Base-by-base conservation (phyloP, 495 filamentous ascomycete species). In the Tuber microsphaerosporum region DNA sequence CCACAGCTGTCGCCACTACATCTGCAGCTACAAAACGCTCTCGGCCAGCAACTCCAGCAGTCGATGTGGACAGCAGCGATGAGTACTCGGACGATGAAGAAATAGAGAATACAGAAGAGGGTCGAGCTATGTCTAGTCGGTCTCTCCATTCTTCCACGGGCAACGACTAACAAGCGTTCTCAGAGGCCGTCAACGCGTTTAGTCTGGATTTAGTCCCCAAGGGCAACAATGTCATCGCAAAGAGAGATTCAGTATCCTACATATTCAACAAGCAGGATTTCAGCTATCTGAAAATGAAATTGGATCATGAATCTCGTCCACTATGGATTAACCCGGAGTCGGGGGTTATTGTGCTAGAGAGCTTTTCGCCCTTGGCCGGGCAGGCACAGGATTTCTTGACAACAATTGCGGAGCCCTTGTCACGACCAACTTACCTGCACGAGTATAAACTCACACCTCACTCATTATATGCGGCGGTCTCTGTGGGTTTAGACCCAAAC, bases 371-470 rank as follows among this genome's bases (percentile, higher is more conserved):
- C 1, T 84, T 94, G 61, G 91, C 94, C 34, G 87, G 90, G 46
- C 91, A 94, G 81, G 95, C 93, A 3, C 92, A 97, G 78, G 93
- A 97, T 83, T 97, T 99, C 84, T 86, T 99, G 74, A 96, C 94
- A 72, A 97, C 94, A 65, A 93, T 99, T 80, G 94, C 94, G 51
- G 95, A 99, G 85, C 95, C 95, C 65, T 86, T 93, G 77, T 97
- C 93, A 39, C 89, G 95, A 48, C 94, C 95, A 68, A 89, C 88
- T 16, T 93, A 91, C 81, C 86, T 99, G 19, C 96, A 98, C 83
- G 95, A 99, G 84, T 99, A 98, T 85, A 88, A 89, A 45, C 87
- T 99, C 81, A 98, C 94, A 0, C 88, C 92, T 8, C 93, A 98
- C 83, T 97, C 93, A 83, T 86, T 99, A 43, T 97, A 97, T 84